Evolutionary conservation across 2,329 filamentous ascomycete genomes (phyloP).

Genomic region (Trichoderma citrinoviride): DNA sequence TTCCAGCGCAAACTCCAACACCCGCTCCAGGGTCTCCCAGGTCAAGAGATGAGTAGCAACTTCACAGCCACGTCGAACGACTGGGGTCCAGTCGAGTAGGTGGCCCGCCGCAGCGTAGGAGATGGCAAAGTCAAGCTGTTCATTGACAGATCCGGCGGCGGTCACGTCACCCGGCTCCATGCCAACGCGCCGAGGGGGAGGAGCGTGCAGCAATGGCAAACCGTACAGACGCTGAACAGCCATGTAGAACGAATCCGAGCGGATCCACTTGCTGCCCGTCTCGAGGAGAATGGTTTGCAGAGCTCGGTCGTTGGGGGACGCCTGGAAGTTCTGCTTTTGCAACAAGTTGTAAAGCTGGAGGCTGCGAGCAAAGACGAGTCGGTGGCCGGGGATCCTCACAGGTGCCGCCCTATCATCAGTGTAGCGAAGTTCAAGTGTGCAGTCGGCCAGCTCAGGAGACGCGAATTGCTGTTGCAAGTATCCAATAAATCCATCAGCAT

Average conservation of each 20-base stretch:
- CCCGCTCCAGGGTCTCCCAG: slow-evolving; percentile 62
- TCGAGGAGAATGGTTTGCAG: slow-evolving; percentile 42
- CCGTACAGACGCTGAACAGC: slow-evolving; percentile 59
- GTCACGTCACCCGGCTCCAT: slow-evolving; percentile 34
- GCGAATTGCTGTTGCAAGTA: slow-evolving; percentile 41
- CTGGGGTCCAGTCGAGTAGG: slow-evolving; percentile 53
- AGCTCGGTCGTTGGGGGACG: slow-evolving; percentile 27
- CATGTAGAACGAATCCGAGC: slow-evolving; percentile 55
- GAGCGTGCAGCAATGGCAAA: slow-evolving; percentile 45
- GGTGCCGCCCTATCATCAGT: slow-evolving; percentile 38
- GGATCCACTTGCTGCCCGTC: slow-evolving; percentile 51
- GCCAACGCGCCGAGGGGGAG: slow-evolving; percentile 30
- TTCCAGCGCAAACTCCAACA: slow-evolving; percentile 57
- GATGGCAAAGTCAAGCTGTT: slow-evolving; percentile 55
- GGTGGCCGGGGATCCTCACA: slow-evolving; percentile 52
- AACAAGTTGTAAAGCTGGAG: slow-evolving; percentile 31
- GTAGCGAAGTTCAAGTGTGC: slow-evolving; percentile 47
- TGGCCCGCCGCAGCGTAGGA: slow-evolving; percentile 64
- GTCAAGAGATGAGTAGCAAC: slow-evolving; percentile 56
- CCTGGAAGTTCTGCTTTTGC: slow-evolving; percentile 33
- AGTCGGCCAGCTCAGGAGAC: slow-evolving; percentile 41
- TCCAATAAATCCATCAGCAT: slow-evolving; percentile 39
- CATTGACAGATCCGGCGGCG: slow-evolving; percentile 40
- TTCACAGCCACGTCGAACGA: slow-evolving; percentile 57
- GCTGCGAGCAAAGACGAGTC: slow-evolving; percentile 55